Evolutionary conservation across 2,329 filamentous ascomycete genomes (phyloP).

Genomic region (Colletotrichum salicis): DNA sequence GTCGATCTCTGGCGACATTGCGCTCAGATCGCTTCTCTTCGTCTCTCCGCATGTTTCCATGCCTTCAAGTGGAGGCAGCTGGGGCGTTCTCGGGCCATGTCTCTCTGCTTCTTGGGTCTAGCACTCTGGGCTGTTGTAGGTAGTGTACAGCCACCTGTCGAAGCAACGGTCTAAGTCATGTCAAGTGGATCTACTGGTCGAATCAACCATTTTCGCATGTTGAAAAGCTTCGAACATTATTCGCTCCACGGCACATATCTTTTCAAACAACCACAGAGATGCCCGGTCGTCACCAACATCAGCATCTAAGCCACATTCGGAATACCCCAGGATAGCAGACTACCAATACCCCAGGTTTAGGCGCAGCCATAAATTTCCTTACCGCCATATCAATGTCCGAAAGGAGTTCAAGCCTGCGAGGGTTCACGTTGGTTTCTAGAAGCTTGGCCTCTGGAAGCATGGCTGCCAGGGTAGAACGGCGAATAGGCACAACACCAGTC

Average conservation of each 20-base stretch:
- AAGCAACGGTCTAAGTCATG: slow-evolving; percentile 10
- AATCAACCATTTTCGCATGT: not conserved
- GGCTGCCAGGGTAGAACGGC: not conserved
- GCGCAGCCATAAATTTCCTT: not conserved
- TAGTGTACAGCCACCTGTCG: not conserved
- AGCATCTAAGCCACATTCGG: not conserved
- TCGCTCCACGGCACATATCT: not conserved
- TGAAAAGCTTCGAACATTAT: not conserved
- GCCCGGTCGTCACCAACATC: not conserved
- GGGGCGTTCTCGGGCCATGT: slow-evolving; percentile 1
- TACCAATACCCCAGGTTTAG: slow-evolving; percentile 4
- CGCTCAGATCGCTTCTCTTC: slow-evolving; percentile 28
- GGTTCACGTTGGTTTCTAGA: slow-evolving; percentile 24
- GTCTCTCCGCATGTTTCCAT: not conserved
- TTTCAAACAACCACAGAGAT: not conserved
- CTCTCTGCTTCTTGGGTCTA: not conserved
- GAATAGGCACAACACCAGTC: not conserved
- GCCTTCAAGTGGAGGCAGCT: not conserved
- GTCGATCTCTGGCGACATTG: slow-evolving; percentile 17
- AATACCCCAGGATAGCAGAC: not conserved
- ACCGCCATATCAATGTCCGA: not conserved
- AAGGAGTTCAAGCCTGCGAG: not conserved
- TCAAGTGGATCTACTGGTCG: not conserved
- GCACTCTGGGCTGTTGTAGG: not conserved
- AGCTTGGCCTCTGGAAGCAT: slow-evolving; percentile 25